These are phyloP conservation scores for Chloris gayana DNA, from an alignment of 176 grass and related monocot species.

Conservation along the genomic window DNA sequence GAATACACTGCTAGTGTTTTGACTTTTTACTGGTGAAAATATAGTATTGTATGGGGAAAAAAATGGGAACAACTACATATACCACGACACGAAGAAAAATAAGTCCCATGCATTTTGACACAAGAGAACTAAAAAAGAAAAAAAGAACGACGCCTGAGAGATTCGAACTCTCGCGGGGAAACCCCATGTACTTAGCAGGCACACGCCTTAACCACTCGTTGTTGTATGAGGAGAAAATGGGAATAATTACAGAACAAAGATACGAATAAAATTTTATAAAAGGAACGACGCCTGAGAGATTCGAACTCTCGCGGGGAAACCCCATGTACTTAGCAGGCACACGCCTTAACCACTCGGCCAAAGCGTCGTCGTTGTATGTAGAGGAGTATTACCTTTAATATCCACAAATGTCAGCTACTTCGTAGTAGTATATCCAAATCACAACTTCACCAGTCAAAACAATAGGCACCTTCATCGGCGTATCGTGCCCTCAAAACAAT, in stretches of 20 bases:
- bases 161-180: conserved; percentile 99
- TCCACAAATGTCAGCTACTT: too few species aligned
- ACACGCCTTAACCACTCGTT: conserved; percentile 99
- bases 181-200: conserved; percentile 99
- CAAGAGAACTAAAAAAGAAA: too few species aligned
- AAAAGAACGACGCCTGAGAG: conserved; percentile 85
- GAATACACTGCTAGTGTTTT: background rate
- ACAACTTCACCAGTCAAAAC: too few species aligned
- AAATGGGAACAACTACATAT: background rate
- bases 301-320: conserved; percentile 99
- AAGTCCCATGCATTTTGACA: background rate
- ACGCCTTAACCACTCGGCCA: conserved; percentile 99
- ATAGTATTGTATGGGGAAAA: background rate
- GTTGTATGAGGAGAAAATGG: too few species aligned
- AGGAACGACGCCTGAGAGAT: conserved; percentile 95
- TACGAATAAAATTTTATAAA: too few species aligned
- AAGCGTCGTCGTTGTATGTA: conserved; percentile 48
- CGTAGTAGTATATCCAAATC: too few species aligned
- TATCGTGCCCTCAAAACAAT: background rate
- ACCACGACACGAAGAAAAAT: background rate
- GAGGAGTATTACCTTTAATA: background rate
- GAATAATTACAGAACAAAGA: too few species aligned
- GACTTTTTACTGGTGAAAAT: too few species aligned
- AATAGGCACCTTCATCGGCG: too few species aligned
- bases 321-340: conserved; percentile 99